Evolutionary conservation across 208 protist genomes (phyloP).

Genomic region (Herpetomonas muscarum): DNA sequence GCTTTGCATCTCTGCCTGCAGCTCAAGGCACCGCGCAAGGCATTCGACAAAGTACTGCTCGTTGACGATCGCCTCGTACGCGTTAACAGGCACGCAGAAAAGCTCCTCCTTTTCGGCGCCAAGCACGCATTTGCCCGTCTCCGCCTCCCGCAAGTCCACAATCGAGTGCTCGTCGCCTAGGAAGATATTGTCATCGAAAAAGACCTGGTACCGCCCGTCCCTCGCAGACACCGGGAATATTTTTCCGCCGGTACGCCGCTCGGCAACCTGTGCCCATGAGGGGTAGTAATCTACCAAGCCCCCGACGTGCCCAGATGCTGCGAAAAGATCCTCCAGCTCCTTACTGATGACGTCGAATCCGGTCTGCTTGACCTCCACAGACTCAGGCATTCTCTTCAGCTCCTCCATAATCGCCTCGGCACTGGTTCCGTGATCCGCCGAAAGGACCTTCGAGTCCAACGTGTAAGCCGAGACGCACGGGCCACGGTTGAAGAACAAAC

Average conservation of each 20-base stretch:
- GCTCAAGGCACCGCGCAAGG: constrained; percentile 32
- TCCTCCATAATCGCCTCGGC: constrained; percentile 17
- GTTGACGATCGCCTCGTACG: constrained; percentile 78
- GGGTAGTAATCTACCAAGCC: constrained; percentile 90
- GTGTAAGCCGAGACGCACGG: constrained; percentile 45
- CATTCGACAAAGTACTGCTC: constrained; percentile 80
- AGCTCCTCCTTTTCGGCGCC: constrained; percentile 39
- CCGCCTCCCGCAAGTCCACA: constrained; percentile 72
- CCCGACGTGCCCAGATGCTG: constrained; percentile 49
- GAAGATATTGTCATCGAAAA: constrained; percentile 91
- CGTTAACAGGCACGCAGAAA: constrained; percentile 75
- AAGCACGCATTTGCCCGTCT: constrained; percentile 34
- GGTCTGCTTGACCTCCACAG: constrained; percentile 31
- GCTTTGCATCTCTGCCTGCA: constrained; percentile 25
- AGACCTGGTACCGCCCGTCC: constrained; percentile 53
- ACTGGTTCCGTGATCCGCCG: constrained; percentile 20
- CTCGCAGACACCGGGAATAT: constrained; percentile 55
- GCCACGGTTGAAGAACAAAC: constrained; percentile 70
- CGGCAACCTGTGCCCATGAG: constrained; percentile 73
- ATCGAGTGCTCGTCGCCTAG: constrained; percentile 82
- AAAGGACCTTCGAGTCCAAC: constrained; percentile 11
- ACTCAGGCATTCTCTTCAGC: constrained; percentile 41
- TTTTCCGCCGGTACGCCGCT: constrained; percentile 75
- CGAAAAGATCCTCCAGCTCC: constrained; percentile 50
- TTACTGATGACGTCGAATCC: constrained; percentile 46